Conservation (phyloP, 371 early-diverging fungal genomes). For the Batrachochytrium dendrobatidis region DNA sequence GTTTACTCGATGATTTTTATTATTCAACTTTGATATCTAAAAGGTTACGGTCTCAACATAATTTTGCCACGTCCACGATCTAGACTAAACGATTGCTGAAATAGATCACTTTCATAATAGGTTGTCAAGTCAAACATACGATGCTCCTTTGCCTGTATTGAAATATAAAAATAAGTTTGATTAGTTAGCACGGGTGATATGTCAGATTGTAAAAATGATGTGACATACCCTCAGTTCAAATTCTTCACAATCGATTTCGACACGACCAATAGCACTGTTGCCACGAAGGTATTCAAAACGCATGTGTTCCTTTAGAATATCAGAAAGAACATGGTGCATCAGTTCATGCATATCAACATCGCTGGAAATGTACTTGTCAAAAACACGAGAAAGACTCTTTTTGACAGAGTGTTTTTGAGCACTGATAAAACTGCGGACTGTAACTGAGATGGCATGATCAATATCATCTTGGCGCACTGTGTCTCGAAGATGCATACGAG, state of each 20-base stretch:
- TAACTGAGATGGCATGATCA: slow-evolving; percentile 91
- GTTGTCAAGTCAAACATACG: slow-evolving; percentile 58
- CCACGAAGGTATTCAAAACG: slow-evolving; percentile 59
- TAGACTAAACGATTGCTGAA: slow-evolving; percentile 17
- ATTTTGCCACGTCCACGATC: slow-evolving; percentile 15
- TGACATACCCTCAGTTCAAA: slow-evolving; percentile 41
- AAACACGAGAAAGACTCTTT: slow-evolving; percentile 55
- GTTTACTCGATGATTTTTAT: too few relatives aligned
- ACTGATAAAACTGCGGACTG: slow-evolving; percentile 89
- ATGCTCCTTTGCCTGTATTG: too few relatives aligned
- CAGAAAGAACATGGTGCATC: slow-evolving; percentile 62
- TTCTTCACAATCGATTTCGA: slow-evolving; percentile 55
- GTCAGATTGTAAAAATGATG: not conserved
- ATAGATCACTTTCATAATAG: slow-evolving; percentile 35
- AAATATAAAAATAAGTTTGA: slow-evolving; percentile 25
- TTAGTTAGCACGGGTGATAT: slow-evolving; percentile 2
- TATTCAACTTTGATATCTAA: too few relatives aligned
- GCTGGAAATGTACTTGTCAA: slow-evolving; percentile 75
- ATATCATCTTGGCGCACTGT: slow-evolving; percentile 90
- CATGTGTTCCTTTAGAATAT: slow-evolving; percentile 67
- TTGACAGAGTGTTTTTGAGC: slow-evolving; percentile 96
- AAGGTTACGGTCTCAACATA: not conserved
- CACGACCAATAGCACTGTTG: slow-evolving; percentile 48
- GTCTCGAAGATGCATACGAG: slow-evolving; percentile 95
- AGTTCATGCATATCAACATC: slow-evolving; percentile 76